Conservation (phyloP, 352 stramenopile species). For the Phytophthora citricola region DNA sequence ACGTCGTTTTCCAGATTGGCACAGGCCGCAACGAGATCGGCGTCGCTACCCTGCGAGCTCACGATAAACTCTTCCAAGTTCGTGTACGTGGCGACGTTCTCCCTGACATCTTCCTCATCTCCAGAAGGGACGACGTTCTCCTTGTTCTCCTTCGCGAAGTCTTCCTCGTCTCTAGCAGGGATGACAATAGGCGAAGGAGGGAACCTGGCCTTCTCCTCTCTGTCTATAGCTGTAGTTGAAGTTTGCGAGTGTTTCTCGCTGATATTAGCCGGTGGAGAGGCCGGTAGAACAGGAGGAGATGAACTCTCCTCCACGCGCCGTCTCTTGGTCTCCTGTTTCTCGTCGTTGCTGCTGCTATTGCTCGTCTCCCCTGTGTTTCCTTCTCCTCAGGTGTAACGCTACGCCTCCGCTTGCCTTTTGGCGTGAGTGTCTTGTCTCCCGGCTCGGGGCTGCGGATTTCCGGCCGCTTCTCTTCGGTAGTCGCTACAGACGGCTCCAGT, state of each 20-base stretch:
- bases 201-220: conserved; percentile 37
- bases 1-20: conserved; percentile 31
- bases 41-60: conserved; percentile 34
- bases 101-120: conserved; percentile 33
- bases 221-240: conserved; percentile 6
- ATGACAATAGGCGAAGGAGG: conserved; percentile 34
- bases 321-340: conserved; percentile 27
- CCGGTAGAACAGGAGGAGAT: conserved; percentile 24
- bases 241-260: conserved; percentile 22
- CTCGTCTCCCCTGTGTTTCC: conserved; percentile 20
- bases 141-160: conserved; percentile 10
- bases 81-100: conserved; percentile 29
- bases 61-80: conserved; percentile 32
- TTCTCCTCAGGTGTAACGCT: conserved; percentile 20
- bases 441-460: conserved; percentile 14
- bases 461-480: conserved; percentile 12
- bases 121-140: conserved; percentile 10
- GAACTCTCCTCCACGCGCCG: conserved; percentile 24
- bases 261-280: conserved; percentile 35
- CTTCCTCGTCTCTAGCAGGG: conserved; percentile 7
- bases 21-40: conserved; percentile 32
- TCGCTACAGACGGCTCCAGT: conserved; percentile 2
- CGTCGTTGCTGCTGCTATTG: conserved; percentile 25
- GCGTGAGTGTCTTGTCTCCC: conserved; percentile 18
- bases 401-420: conserved; percentile 26